Conservation (phyloP, 164 flowering plant genomes). For the Liriodendron chinense region DNA sequence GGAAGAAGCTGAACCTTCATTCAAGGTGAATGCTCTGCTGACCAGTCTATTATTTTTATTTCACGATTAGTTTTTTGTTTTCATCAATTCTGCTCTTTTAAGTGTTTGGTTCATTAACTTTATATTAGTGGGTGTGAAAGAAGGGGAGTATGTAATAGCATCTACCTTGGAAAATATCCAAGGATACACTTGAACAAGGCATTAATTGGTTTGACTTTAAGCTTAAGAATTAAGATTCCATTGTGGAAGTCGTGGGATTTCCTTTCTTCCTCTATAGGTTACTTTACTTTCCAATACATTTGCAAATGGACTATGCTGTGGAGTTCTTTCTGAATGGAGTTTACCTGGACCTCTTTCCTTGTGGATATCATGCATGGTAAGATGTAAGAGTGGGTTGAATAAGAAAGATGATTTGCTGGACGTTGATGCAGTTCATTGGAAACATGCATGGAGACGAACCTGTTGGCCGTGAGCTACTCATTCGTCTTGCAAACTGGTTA, state of each 20-base stretch:
- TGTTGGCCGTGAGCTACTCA: slow-evolving; percentile 88
- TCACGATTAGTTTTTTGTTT: background rate
- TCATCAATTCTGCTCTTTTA: background rate
- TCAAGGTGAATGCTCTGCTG: slow-evolving; percentile 52
- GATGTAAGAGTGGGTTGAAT: background rate
- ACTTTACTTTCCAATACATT: background rate
- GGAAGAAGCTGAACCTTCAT: slow-evolving; percentile 91
- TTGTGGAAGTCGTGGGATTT: background rate
- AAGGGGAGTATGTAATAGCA: background rate
- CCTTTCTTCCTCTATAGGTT: background rate
- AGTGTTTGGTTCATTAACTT: background rate
- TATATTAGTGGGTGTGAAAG: background rate
- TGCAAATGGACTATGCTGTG: background rate
- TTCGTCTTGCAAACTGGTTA: slow-evolving; percentile 86
- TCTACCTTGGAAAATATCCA: background rate
- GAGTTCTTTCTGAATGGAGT: background rate
- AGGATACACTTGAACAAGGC: background rate
- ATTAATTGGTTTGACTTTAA: background rate
- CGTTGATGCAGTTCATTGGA: slow-evolving; percentile 68
- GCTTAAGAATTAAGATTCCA: background rate
- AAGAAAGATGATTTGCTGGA: slow-evolving; percentile 6
- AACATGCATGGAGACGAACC: slow-evolving; percentile 99
- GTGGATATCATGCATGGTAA: background rate
- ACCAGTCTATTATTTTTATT: background rate
- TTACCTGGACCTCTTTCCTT: slow-evolving; percentile 1